Conservation (phyloP, 441 rosid genomes). For the Monsonia emarginata region DNA sequence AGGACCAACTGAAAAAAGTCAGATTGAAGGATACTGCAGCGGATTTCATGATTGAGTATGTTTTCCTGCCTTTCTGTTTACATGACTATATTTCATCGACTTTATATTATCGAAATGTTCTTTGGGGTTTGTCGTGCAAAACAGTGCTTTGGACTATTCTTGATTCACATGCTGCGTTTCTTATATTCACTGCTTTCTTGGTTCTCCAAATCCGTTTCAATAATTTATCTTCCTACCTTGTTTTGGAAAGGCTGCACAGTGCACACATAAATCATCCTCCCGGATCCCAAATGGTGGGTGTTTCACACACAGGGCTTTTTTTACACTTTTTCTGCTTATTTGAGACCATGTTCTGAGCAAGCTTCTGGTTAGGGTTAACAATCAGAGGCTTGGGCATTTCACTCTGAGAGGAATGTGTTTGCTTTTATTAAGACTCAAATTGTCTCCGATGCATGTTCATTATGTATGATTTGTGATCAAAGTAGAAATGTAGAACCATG, state of each 20-base stretch:
- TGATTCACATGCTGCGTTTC: neutral
- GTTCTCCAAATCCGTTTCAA: neutral
- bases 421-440: neutral
- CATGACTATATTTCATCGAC: neutral
- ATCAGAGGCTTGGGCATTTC: neutral
- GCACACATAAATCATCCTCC: neutral
- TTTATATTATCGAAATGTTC: neutral
- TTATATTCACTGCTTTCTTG: neutral
- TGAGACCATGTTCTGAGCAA: neutral
- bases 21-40: constrained; percentile 60
- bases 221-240: neutral
- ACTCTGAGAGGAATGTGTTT: neutral
- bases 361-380: neutral
- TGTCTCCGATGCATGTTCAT: neutral
- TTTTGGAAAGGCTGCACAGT: neutral
- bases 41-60: constrained; percentile 71
- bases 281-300: neutral
- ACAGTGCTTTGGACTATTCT: neutral
- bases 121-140: neutral
- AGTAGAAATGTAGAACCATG: neutral
- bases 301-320: neutral
- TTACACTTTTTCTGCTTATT: neutral
- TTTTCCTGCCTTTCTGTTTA: constrained; percentile 9
- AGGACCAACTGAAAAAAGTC: constrained; percentile 65
- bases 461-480: neutral